A percentile compares a stretch with the other conserved stretches of the same genome.
These are phyloP conservation scores for Sanghuangporus baumii DNA, from an alignment of 1,284 basidiomycete genomes.

Conservation along the genomic window DNA sequence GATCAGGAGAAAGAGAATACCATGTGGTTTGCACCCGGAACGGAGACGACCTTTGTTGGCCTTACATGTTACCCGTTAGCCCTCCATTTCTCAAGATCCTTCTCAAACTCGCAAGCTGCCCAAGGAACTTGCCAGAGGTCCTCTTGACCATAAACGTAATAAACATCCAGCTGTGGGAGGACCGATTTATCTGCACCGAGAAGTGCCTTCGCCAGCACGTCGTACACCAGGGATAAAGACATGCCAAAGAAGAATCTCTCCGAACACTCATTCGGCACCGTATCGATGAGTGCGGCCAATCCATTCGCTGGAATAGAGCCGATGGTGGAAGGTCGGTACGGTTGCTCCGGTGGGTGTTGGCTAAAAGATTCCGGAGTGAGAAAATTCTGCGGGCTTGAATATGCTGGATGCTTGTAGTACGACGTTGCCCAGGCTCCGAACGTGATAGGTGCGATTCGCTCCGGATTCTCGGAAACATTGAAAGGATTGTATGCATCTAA, in stretches of 20 bases:
- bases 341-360: neutral
- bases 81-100: conserved; percentile 12
- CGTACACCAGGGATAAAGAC: neutral
- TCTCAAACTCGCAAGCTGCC: conserved; percentile 20
- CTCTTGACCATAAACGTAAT: conserved; percentile 6
- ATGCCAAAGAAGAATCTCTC: conserved; percentile 7
- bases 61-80: conserved; percentile 15
- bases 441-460: neutral
- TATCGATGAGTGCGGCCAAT: neutral
- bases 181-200: neutral
- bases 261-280: conserved; percentile 5
- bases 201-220: neutral
- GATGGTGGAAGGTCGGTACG: neutral
- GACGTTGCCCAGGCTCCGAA: conserved; percentile 3
- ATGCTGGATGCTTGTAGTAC: conserved; percentile 6
- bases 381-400: neutral
- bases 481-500: conserved; percentile 9
- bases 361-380: neutral
- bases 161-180: neutral
- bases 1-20: conserved; percentile 15
- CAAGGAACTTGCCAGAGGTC: conserved; percentile 18
- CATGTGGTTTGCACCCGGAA: conserved; percentile 24
- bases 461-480: neutral
- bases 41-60: conserved; percentile 19
- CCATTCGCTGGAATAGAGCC: conserved; percentile 5